A percentile compares a stretch with the other conserved stretches of the same genome.
Conservation (phyloP, 2,329 filamentous ascomycete species). For the Fusarium avenaceum region DNA sequence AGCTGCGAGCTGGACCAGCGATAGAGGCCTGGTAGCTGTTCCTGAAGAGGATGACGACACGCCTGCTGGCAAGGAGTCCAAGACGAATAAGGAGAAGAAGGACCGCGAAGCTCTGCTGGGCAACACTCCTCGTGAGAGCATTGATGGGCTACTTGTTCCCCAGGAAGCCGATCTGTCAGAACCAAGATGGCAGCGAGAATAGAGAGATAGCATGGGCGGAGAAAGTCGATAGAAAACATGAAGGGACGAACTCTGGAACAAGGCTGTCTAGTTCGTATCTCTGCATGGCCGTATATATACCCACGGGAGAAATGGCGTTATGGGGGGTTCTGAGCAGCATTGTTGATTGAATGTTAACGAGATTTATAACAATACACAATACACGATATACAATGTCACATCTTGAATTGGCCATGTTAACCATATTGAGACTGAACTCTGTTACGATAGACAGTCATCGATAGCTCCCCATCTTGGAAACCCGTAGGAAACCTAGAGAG, state of each 20-base stretch:
- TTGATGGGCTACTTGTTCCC: conserved; percentile 35
- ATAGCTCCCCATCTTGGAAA: no score
- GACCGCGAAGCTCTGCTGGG: conserved; percentile 52
- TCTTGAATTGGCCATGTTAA: neutral
- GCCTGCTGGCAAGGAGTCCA: conserved; percentile 30
- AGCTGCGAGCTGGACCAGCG: conserved; percentile 55
- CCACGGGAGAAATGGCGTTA: conserved; percentile 46
- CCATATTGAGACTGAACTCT: no score
- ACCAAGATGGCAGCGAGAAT: conserved; percentile 47
- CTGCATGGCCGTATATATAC: conserved; percentile 48
- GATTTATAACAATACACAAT: conserved; percentile 8
- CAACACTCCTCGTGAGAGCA: conserved; percentile 42
- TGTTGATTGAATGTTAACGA: conserved; percentile 22
- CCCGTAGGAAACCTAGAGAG: no score
- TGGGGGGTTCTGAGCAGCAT: conserved; percentile 15
- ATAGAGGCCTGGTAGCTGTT: conserved; percentile 56
- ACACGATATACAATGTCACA: neutral
- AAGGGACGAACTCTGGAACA: conserved; percentile 20
- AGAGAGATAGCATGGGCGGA: neutral
- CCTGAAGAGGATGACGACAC: conserved; percentile 56
- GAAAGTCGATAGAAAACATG: conserved; percentile 3
- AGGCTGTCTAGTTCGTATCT: conserved; percentile 25
- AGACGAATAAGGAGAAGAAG: conserved; percentile 35
- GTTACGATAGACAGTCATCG: no score
- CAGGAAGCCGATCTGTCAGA: conserved; percentile 50